A percentile compares a stretch with the other conserved stretches of the same genome.
These are phyloP conservation scores for Nymphaea colorata DNA, from an alignment of 164 flowering plant species.

Conservation along the genomic window DNA sequence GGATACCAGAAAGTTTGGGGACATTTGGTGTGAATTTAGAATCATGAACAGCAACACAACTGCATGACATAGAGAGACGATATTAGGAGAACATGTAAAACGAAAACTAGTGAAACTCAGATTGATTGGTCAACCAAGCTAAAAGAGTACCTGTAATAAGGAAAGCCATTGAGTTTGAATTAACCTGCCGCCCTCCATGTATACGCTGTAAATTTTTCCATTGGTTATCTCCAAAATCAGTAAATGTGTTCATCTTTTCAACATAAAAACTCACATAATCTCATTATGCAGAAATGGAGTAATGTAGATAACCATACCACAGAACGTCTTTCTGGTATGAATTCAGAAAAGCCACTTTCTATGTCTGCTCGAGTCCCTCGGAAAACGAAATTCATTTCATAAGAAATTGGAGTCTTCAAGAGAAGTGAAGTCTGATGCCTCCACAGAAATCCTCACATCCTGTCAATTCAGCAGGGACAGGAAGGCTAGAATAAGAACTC, in stretches of 20 bases:
- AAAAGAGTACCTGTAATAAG: constrained; percentile 34
- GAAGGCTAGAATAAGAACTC: background rate
- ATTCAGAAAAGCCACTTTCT: constrained; percentile 64
- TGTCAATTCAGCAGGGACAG: background rate
- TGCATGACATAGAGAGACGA: constrained; percentile 17
- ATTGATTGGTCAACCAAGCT: background rate
- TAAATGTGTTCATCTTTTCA: background rate
- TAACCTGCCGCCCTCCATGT: constrained; percentile 56
- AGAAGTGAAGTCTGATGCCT: background rate
- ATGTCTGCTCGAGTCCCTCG: constrained; percentile 67
- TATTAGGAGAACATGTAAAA: background rate
- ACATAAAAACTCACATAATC: background rate
- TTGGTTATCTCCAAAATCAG: background rate
- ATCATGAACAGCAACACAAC: constrained; percentile 82
- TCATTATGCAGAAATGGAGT: background rate
- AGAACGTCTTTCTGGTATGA: constrained; percentile 62
- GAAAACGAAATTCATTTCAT: constrained; percentile 67
- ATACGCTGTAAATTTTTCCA: constrained; percentile 37
- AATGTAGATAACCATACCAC: constrained; percentile 29
- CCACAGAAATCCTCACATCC: background rate
- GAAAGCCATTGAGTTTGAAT: constrained; percentile 72
- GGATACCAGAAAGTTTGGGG: constrained; percentile 86
- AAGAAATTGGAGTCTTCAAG: background rate
- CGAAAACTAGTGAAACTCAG: background rate
- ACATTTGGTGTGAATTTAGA: constrained; percentile 84